Evolutionary conservation across 768 basidiomycete species (phyloP).

Genomic region (Cystofilobasidium bisporidii): DNA sequence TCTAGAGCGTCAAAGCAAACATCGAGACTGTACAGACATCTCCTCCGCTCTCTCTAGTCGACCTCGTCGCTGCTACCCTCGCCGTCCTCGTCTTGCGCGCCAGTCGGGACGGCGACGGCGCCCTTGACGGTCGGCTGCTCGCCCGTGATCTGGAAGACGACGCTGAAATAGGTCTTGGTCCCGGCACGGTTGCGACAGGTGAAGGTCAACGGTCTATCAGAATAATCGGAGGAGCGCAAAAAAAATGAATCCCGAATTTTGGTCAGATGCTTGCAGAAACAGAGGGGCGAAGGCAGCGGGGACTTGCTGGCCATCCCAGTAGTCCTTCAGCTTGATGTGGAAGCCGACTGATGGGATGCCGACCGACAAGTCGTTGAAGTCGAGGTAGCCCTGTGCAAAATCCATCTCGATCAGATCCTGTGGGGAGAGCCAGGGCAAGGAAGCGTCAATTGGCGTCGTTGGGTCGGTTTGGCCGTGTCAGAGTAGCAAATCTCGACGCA

Average conservation of each 20-base stretch:
- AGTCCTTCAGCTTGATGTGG: conserved; percentile 25
- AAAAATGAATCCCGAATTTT: too few relatives aligned
- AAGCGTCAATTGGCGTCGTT: too few relatives aligned
- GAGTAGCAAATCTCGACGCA: background rate
- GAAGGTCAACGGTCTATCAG: conserved; percentile 17
- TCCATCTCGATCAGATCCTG: conserved; percentile 22
- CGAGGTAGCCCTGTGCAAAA: conserved; percentile 26
- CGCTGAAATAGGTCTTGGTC: conserved; percentile 18
- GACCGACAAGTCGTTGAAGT: conserved; percentile 25
- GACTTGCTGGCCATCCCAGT: conserved; percentile 25
- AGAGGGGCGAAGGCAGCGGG: too few relatives aligned
- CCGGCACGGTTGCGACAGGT: conserved; percentile 21
- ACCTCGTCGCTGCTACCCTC: conserved; percentile 3
- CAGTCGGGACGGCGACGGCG: background rate
- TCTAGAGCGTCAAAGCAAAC: too few relatives aligned
- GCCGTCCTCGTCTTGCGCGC: background rate
- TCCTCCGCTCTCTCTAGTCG: background rate
- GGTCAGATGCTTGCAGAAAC: too few relatives aligned
- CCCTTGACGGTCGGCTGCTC: background rate
- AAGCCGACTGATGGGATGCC: conserved; percentile 21
- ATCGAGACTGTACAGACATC: too few relatives aligned
- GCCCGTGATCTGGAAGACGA: conserved; percentile 23
- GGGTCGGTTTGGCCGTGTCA: background rate
- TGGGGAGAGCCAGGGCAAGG: background rate
- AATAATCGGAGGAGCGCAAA: background rate